Base-by-base conservation (phyloP, 306 rosid genomes). In the Canavalia gladiata region DNA sequence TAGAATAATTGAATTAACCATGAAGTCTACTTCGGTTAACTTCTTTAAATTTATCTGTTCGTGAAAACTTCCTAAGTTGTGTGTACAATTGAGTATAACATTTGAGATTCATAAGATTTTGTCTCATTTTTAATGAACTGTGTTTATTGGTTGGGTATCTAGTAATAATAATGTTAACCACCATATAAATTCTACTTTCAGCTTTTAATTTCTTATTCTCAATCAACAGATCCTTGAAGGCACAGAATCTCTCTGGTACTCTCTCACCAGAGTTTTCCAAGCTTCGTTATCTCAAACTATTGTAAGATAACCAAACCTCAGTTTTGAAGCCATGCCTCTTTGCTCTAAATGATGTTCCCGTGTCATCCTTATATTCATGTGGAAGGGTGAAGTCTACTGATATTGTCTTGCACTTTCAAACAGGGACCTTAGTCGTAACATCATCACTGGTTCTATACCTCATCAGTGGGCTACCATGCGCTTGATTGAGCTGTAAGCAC, bases 341-440 rank as follows among this genome's bases (percentile, higher is more conserved):
- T 55, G 51, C 34, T 62, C 28, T 76, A 67, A 79, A 47, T 72
- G 62, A 64, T 51, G 31, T 77, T 39, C 42, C 31, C 49, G 55
- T 74, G 6, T 35, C 41, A 63, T 81, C 28, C 30, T 28, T 18
- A 12, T 80, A 8, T 51, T 67, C 8, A 52, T 39, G 56, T 72
- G 39, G 67, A 56, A 64, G 41, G 64, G 50, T 60, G 62, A 70
- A 54, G 31, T 18, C 29, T 35, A 43, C 51, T 88, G 74, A 86
- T 34, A 77, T 39, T 78, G 49, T 64, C 41, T 65, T 64, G 69
- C 57, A 65, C 65, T 72, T 76, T 52, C 41, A 41, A 76, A 60
- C 68, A 95, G 97, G 79, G 99, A 95, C 79, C 88, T 95, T 70
- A 91, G 97, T 82, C 89, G 93, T 52, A 95, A 95, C 84, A 50